These are phyloP conservation scores for Vanderwaltozyma verrucispora DNA, from an alignment of 805 yeast species.

Conservation along the genomic window DNA sequence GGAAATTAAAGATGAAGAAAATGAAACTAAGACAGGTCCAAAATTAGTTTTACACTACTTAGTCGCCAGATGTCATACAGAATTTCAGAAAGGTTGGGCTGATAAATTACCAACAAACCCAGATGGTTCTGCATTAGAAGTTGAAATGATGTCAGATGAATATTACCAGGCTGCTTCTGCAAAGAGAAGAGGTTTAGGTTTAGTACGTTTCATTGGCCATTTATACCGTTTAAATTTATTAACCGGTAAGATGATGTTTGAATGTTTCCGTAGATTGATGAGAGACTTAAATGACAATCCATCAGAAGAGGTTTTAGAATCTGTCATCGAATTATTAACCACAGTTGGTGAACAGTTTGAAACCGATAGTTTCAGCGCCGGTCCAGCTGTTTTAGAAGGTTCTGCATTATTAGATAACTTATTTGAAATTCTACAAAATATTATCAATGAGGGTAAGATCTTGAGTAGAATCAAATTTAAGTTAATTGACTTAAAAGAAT, in stretches of 20 bases:
- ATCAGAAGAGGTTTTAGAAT: slow-evolving; percentile 84
- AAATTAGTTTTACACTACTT: slow-evolving; percentile 68
- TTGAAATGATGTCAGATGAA: slow-evolving; percentile 91
- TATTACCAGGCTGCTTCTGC: slow-evolving; percentile 82
- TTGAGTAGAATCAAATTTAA: slow-evolving; percentile 77
- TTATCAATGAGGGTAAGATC: slow-evolving; percentile 44
- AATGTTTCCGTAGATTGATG: slow-evolving; percentile 56
- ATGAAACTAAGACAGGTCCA: slow-evolving; percentile 50
- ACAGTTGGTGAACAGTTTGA: slow-evolving; percentile 81
- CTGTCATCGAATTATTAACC: slow-evolving; percentile 67
- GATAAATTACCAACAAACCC: slow-evolving; percentile 72
- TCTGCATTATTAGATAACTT: slow-evolving; percentile 45
- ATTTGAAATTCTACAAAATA: slow-evolving; percentile 43
- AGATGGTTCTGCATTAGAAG: slow-evolving; percentile 68
- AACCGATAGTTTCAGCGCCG: slow-evolving; percentile 21
- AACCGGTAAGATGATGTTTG: slow-evolving; percentile 61
- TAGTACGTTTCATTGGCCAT: slow-evolving; percentile 92
- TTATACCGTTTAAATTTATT: slow-evolving; percentile 70
- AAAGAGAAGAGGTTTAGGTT: slow-evolving; percentile 96
- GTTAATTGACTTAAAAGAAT: slow-evolving; percentile 79
- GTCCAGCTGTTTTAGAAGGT: slow-evolving; percentile 30
- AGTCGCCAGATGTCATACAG: slow-evolving; percentile 80
- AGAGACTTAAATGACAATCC: slow-evolving; percentile 48
- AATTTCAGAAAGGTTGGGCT: slow-evolving; percentile 92
- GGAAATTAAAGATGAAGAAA: slow-evolving; percentile 51